Evolutionary conservation across 2,329 filamentous ascomycete genomes (phyloP), one percentile per base, ranked within the genome.

Genomic region (Claviceps sp.): DNA sequence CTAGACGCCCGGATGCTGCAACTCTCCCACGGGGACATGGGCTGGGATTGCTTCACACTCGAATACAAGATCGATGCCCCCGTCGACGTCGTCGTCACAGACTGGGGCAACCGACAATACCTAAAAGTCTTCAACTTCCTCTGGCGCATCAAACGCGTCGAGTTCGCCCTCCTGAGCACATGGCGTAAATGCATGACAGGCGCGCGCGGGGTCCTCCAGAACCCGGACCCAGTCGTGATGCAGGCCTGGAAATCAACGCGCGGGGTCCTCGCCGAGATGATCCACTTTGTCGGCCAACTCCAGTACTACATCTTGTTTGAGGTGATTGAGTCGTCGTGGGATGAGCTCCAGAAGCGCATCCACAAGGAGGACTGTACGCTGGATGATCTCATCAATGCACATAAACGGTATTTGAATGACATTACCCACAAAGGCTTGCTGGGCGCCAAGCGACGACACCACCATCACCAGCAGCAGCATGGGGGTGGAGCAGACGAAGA

Each of bases 241-340:
- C 73, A 82, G 54, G 86, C 91, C 50, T 98, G 93, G 93, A 96
- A 95, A 65, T 82, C 78, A 14, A 94, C 90, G 4, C 79, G 91
- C 53, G 93, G 90, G 54, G 83, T 84, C 17, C 82, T 97, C 40
- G 90, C 91, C 13, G 94, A 98, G 68, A 98, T 98, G 93, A 88
- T 97, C 16, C 94, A 98, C 66, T 97, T 98, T 63, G 84, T 97
- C 62, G 89, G 89, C 57, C 93, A 98, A 68, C 77, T 98, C 14
- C 93, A 98, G 68, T 96, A 97, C 71, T 98, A 98, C 67, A 96
- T 98, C 59, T 76, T 98, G 10, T 98, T 97, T 63, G 93, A 98
- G 68, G 93, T 98, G 59, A 97, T 98, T 60, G 93, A 98, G 67
- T 85, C 87, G 39, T 93, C 88, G 48, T 98, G 93, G 94, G 87